A percentile compares a stretch with the other conserved stretches of the same genome.
phyloP scores from a whole-genome alignment of 495 filamentous ascomycete genomes.

The Trichoderma gamsii region DNA sequence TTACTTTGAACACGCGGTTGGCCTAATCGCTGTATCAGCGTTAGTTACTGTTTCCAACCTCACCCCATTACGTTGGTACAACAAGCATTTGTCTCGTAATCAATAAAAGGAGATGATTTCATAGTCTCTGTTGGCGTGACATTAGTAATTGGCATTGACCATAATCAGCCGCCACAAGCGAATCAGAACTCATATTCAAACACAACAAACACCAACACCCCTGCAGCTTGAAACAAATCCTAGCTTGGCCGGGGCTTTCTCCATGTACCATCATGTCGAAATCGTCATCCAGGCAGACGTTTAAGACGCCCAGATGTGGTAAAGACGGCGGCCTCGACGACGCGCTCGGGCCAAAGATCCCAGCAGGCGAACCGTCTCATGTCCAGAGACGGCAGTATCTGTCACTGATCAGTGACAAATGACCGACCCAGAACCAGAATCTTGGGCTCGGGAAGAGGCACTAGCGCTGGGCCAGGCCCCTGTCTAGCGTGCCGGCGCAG shows the following conservation, averaged over 20 bases:
- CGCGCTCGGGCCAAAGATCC: neutral
- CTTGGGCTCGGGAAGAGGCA: slow-evolving; percentile 9
- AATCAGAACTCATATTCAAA: too few species aligned
- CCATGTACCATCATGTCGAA: neutral
- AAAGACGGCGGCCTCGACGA: neutral
- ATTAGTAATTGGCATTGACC: too few species aligned
- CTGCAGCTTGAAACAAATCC: too few species aligned
- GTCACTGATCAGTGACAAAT: neutral
- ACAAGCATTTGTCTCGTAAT: neutral
- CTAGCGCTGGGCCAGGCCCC: neutral
- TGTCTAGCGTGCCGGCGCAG: slow-evolving; percentile 12
- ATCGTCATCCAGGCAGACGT: neutral
- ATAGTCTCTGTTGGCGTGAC: neutral
- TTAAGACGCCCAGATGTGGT: neutral
- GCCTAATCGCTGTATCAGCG: too few species aligned
- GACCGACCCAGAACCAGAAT: slow-evolving; percentile 3
- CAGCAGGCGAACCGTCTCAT: neutral
- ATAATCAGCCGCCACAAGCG: too few species aligned
- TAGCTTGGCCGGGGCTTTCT: too few species aligned
- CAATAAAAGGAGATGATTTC: neutral
- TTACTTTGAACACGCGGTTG: too few species aligned
- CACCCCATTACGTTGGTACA: neutral
- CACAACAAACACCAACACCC: too few species aligned
- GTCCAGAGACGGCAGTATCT: neutral
- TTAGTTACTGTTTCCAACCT: too few species aligned